Evolutionary conservation across 1,284 basidiomycete genomes (phyloP).

Genomic region (Austroboletus olivaceoglutinosus): DNA sequence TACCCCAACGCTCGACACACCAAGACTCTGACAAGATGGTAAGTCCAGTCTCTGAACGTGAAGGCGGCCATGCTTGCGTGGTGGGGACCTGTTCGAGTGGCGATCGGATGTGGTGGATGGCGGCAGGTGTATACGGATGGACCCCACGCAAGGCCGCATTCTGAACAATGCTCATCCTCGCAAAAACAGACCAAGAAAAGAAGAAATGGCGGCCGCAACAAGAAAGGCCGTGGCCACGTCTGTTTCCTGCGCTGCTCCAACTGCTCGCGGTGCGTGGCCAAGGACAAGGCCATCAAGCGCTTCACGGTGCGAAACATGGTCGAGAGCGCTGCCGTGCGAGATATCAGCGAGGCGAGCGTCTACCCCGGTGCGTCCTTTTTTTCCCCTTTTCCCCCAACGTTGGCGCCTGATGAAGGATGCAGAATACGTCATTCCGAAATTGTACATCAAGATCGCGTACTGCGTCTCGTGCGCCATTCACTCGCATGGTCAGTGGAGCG

Average conservation of each 20-base stretch:
- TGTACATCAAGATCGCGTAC: conserved; percentile 99
- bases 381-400: conserved; percentile 14
- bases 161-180: background rate
- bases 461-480: conserved; percentile 99
- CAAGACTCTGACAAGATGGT: conserved; percentile 25
- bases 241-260: conserved; percentile 95
- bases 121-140: conserved; percentile 12
- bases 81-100: background rate
- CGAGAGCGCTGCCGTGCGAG: conserved; percentile 95
- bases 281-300: conserved; percentile 99
- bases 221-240: conserved; percentile 97
- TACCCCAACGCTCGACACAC: conserved; percentile 13
- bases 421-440: conserved; percentile 97
- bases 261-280: conserved; percentile 92
- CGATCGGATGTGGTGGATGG: conserved; percentile 12
- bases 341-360: conserved; percentile 95
- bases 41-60: conserved; percentile 16
- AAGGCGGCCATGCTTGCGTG: background rate
- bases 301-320: conserved; percentile 99
- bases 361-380: conserved; percentile 71
- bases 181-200: conserved; percentile 89
- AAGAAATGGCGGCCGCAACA: conserved; percentile 98
- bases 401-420: conserved; percentile 6
- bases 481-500: conserved; percentile 75
- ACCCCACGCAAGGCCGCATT: background rate